These are phyloP conservation scores for Polysphondylium violaceum DNA, from an alignment of 78 protist genomes.

Conservation along the genomic window DNA sequence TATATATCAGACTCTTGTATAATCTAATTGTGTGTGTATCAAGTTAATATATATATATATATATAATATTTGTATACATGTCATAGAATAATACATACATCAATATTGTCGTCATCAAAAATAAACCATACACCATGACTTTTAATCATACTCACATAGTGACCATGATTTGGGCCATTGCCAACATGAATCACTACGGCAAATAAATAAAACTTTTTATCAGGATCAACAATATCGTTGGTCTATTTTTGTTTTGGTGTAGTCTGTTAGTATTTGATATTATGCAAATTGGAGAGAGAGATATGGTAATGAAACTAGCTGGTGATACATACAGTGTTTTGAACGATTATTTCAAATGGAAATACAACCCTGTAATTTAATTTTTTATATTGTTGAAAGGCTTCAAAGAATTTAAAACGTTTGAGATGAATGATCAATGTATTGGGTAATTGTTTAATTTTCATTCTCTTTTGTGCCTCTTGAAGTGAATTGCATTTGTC, in stretches of 20 bases:
- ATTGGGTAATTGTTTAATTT: conserved; percentile 87
- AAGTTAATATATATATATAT: background rate
- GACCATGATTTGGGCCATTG: conserved; percentile 93
- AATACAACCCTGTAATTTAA: conserved; percentile 91
- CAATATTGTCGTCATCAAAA: conserved; percentile 91
- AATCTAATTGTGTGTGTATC: background rate
- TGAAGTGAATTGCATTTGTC: conserved; percentile 91
- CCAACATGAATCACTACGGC: conserved; percentile 95
- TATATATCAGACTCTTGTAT: conserved; percentile 40
- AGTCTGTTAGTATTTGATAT: background rate
- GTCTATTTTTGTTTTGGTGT: conserved; percentile 10
- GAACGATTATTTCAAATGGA: conserved; percentile 88
- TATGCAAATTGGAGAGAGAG: background rate
- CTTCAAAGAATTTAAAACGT: conserved; percentile 94
- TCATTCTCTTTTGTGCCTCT: conserved; percentile 93
- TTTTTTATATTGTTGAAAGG: conserved; percentile 78
- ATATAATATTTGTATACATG: too few relatives aligned
- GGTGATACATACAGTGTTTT: conserved; percentile 69
- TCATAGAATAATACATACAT: conserved; percentile 21
- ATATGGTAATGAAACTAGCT: background rate
- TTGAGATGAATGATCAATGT: conserved; percentile 94
- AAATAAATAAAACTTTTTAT: conserved; percentile 81
- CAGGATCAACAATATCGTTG: conserved; percentile 78
- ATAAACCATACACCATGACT: conserved; percentile 84
- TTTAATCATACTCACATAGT: conserved; percentile 85